phyloP scores from a whole-genome alignment of 108 stramenopile species.

The Fistulifera pelliculosa region DNA sequence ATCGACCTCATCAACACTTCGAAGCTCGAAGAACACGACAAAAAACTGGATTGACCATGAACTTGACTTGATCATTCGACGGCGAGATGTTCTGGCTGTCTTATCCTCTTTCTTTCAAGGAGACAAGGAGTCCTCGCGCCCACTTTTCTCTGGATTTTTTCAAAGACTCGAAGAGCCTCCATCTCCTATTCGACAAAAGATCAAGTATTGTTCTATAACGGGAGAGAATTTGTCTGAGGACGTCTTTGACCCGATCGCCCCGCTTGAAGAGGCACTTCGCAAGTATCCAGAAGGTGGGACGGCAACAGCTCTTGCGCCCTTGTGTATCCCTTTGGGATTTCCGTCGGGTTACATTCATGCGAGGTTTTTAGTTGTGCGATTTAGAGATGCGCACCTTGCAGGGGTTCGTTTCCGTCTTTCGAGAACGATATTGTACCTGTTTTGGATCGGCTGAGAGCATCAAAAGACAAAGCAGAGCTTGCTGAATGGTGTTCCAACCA shows the following conservation, averaged over 20 bases:
- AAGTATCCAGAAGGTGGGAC: conserved; percentile 16
- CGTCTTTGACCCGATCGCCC: conserved; percentile 59
- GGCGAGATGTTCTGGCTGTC: conserved; percentile 63
- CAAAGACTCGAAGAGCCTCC: conserved; percentile 29
- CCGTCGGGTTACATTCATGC: conserved; percentile 72
- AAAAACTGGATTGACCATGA: conserved; percentile 31
- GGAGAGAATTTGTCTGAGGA: background rate
- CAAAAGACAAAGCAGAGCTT: conserved; percentile 51
- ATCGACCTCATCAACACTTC: too few relatives aligned
- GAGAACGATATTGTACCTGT: conserved; percentile 51
- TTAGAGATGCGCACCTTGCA: conserved; percentile 24
- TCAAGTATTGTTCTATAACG: background rate
- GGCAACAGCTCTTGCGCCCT: conserved; percentile 50
- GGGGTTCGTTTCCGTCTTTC: conserved; percentile 38
- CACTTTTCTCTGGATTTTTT: conserved; percentile 52
- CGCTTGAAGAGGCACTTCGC: conserved; percentile 36
- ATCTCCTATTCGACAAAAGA: too few relatives aligned
- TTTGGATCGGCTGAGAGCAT: conserved; percentile 34
- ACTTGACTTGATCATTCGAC: conserved; percentile 46
- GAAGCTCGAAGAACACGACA: background rate
- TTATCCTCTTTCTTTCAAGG: conserved; percentile 61
- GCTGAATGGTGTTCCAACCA: conserved; percentile 71
- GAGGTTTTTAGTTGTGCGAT: conserved; percentile 42
- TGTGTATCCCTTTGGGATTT: conserved; percentile 56
- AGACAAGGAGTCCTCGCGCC: conserved; percentile 26